Evolutionary conservation across 768 basidiomycete genomes (phyloP).

Genomic region (Phanerodontia chrysosporium): DNA sequence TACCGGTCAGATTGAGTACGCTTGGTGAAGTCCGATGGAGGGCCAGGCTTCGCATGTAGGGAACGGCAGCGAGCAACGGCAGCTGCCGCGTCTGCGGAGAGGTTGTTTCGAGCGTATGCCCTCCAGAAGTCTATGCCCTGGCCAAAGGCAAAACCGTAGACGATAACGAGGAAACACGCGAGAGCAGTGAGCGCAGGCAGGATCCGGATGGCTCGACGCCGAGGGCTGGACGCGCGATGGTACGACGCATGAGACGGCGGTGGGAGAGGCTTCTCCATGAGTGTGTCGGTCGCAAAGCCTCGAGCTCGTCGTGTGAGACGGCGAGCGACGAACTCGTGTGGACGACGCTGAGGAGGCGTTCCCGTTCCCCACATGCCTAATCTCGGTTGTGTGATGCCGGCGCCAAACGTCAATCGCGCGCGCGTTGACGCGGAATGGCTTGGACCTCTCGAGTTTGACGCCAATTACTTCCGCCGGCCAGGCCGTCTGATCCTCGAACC

Average conservation of each 20-base stretch:
- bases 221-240: not conserved
- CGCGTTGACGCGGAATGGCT: not conserved
- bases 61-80: slow-evolving; percentile 31
- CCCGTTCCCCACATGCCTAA: not conserved
- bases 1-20: slow-evolving; percentile 49
- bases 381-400: not conserved
- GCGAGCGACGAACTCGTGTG: slow-evolving; percentile 5
- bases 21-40: slow-evolving; percentile 29
- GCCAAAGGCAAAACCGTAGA: slow-evolving; percentile 12
- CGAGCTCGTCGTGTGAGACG: slow-evolving; percentile 1
- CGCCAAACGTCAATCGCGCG: too few relatives aligned
- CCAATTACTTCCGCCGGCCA: not conserved
- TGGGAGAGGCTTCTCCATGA: not conserved
- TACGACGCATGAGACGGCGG: not conserved
- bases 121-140: slow-evolving; percentile 14
- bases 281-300: not conserved
- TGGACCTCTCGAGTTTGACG: not conserved
- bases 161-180: slow-evolving; percentile 10
- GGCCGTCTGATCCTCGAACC: not conserved
- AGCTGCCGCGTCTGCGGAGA: slow-evolving; percentile 28
- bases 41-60: slow-evolving; percentile 34
- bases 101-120: slow-evolving; percentile 1
- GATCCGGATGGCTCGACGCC: not conserved
- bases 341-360: not conserved
- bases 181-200: not conserved